These are phyloP conservation scores for Tolypocladium cylindrosporum DNA, from an alignment of 2,329 filamentous ascomycete genomes.

Conservation along the genomic window DNA sequence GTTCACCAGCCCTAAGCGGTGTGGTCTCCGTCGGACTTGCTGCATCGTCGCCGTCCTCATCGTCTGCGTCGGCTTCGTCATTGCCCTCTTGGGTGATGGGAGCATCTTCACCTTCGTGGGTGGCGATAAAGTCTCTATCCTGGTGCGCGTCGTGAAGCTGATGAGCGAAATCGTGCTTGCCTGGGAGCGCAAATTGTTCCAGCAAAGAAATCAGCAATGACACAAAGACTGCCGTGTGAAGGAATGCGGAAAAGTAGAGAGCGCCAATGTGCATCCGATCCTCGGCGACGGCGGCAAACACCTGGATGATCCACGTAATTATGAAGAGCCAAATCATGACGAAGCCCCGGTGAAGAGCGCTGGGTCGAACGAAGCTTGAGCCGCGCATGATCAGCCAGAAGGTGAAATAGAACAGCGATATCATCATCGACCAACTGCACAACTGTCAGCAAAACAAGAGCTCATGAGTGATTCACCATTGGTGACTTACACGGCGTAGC, in stretches of 20 bases:
- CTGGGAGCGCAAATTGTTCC: conserved; percentile 69
- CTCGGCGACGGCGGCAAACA: conserved; percentile 65
- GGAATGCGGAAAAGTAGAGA: conserved; percentile 74
- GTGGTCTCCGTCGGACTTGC: conserved; percentile 38
- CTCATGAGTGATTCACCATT: background rate
- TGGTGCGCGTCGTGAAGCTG: conserved; percentile 42
- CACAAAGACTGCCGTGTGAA: conserved; percentile 65
- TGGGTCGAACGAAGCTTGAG: conserved; percentile 71
- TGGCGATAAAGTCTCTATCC: conserved; percentile 25
- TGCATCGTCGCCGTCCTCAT: conserved; percentile 14
- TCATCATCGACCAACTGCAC: conserved; percentile 66
- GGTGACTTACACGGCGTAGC: conserved; percentile 57
- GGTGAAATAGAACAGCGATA: conserved; percentile 68
- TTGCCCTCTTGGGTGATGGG: background rate
- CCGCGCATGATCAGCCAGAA: conserved; percentile 78
- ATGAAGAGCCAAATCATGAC: conserved; percentile 75
- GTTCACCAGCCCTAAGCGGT: conserved; percentile 33
- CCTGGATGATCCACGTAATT: conserved; percentile 62
- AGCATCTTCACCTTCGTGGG: conserved; percentile 19
- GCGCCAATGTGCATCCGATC: conserved; percentile 62
- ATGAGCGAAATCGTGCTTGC: conserved; percentile 59
- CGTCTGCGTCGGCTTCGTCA: conserved; percentile 2
- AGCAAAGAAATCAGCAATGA: conserved; percentile 65
- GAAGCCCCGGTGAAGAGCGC: conserved; percentile 76
- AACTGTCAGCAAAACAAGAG: conserved; percentile 8